These are phyloP conservation scores for Thymus mandschuricus DNA, from an alignment of 257 asterid genomes.

Conservation along the genomic window DNA sequence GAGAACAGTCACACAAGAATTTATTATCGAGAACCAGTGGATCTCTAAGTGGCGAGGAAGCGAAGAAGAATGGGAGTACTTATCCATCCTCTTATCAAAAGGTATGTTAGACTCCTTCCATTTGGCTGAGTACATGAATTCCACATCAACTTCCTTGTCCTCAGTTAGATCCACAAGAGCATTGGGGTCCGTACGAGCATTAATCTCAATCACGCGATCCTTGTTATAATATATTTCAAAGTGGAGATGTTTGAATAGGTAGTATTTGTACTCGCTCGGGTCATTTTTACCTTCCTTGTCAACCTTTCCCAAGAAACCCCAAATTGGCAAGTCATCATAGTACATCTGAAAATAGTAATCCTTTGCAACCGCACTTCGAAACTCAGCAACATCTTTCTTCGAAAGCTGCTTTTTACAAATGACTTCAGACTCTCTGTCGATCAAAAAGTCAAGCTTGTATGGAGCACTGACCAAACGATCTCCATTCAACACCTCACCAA, in stretches of 20 bases:
- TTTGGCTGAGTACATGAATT: constrained; percentile 61
- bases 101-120: constrained; percentile 62
- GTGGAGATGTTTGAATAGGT: constrained; percentile 65
- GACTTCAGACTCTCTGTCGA: constrained; percentile 60
- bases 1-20: constrained; percentile 65
- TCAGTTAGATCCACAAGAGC: constrained; percentile 67
- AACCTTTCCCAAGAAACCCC: constrained; percentile 79
- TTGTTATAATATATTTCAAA: constrained; percentile 64
- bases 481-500: constrained; percentile 73
- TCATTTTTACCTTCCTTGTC: constrained; percentile 70
- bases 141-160: constrained; percentile 62
- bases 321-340: constrained; percentile 78
- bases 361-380: constrained; percentile 65
- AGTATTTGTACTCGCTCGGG: constrained; percentile 63
- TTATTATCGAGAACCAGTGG: constrained; percentile 72
- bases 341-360: constrained; percentile 83
- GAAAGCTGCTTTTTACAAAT: constrained; percentile 60
- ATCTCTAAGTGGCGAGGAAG: constrained; percentile 63
- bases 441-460: constrained; percentile 68
- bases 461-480: constrained; percentile 78
- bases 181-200: constrained; percentile 65
- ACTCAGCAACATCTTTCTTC: constrained; percentile 58
- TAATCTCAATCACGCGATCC: constrained; percentile 78
- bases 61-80: constrained; percentile 47
- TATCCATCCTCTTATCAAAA: constrained; percentile 61